These are phyloP conservation scores for Stevia rebaudiana DNA, from an alignment of 140 eudicot genomes.

Conservation along the genomic window DNA sequence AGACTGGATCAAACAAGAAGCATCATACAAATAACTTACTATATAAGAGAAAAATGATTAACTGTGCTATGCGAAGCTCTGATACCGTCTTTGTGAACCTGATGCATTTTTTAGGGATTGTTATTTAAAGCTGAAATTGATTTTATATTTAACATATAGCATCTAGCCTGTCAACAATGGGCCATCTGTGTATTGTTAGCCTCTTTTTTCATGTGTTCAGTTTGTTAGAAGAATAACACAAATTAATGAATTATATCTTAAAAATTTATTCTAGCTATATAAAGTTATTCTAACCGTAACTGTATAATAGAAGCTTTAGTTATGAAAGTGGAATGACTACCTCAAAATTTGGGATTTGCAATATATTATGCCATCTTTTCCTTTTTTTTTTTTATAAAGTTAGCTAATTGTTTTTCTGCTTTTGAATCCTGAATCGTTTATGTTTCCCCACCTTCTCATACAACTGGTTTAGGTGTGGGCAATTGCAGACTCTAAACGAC, in stretches of 20 bases:
- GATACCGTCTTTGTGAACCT: background rate
- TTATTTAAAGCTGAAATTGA: conserved; percentile 9
- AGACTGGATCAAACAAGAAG: background rate
- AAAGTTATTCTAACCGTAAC: background rate
- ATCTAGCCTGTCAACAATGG: background rate
- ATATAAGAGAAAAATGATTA: background rate
- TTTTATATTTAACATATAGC: conserved; percentile 8
- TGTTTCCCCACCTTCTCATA: background rate
- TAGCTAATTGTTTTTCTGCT: background rate
- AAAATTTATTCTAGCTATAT: too few species aligned
- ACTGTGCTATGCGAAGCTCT: background rate
- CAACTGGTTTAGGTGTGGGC: conserved; percentile 75
- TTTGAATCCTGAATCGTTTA: conserved; percentile 6
- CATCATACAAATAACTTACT: background rate
- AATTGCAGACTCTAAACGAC: conserved; percentile 85
- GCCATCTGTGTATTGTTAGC: conserved; percentile 5
- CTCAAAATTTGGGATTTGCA: background rate
- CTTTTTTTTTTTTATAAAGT: background rate
- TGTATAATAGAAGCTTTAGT: conserved; percentile 2
- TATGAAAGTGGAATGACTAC: background rate
- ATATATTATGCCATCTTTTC: background rate
- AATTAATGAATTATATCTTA: too few species aligned
- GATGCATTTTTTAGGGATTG: background rate
- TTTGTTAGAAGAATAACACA: conserved; percentile 1
- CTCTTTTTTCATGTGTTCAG: background rate